phyloP scores from a whole-genome alignment of 192 early-diverging fungal genomes.

The Coemansia sp. region DNA sequence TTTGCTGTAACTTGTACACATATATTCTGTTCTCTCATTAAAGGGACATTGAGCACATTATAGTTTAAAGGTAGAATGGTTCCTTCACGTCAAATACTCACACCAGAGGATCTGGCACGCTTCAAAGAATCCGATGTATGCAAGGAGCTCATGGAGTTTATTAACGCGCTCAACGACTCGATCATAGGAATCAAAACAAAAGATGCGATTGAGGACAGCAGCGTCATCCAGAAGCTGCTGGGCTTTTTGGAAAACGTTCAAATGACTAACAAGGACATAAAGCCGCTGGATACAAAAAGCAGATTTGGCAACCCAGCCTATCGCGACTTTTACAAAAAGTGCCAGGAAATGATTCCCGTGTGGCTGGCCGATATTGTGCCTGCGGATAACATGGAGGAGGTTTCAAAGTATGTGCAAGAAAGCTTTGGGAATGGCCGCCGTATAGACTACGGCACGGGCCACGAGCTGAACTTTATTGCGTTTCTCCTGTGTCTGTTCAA shows the following conservation, averaged over 20 bases:
- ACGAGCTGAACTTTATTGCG: constrained; percentile 89
- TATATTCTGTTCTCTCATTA: neutral
- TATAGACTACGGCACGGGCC: constrained; percentile 98
- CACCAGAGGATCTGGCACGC: constrained; percentile 78
- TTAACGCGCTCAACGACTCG: constrained; percentile 70
- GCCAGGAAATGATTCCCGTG: constrained; percentile 38
- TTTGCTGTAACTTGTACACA: neutral
- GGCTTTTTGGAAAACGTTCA: constrained; percentile 66
- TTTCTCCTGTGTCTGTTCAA: constrained; percentile 84
- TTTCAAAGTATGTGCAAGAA: constrained; percentile 76
- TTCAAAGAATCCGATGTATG: constrained; percentile 71
- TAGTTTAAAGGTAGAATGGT: constrained; percentile 19
- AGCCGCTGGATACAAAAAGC: constrained; percentile 72
- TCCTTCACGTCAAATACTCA: constrained; percentile 66
- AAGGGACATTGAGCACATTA: neutral
- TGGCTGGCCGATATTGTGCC: constrained; percentile 52
- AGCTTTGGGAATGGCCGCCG: constrained; percentile 88
- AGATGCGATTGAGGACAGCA: constrained; percentile 57
- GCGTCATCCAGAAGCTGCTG: constrained; percentile 60
- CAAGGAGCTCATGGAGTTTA: constrained; percentile 66
- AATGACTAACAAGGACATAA: constrained; percentile 62
- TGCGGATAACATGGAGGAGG: constrained; percentile 54
- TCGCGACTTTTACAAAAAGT: constrained; percentile 80
- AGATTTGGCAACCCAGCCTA: constrained; percentile 97
- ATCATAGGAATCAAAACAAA: constrained; percentile 67